Conservation (phyloP, 2,329 filamentous ascomycete genomes). For the Meredithiella fracta region DNA sequence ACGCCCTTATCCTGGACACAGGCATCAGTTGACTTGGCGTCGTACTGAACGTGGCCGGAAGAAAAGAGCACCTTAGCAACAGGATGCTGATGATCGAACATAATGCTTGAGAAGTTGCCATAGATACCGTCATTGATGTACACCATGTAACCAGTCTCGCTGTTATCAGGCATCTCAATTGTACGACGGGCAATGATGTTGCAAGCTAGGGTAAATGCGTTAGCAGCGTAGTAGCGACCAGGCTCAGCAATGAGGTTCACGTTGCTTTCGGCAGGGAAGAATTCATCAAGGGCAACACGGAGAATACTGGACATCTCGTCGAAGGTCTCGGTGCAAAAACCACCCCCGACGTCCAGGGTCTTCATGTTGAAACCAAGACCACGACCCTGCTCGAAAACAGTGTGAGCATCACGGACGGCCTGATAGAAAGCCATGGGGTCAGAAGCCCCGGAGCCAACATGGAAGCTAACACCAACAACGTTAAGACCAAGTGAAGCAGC, state of each 20-base stretch:
- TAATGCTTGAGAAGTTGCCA: constrained; percentile 97
- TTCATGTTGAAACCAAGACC: constrained; percentile 64
- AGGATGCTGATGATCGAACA: constrained; percentile 95
- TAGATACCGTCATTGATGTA: constrained; percentile 97
- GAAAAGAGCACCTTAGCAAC: constrained; percentile 62
- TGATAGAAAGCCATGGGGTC: constrained; percentile 85
- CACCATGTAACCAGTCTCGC: constrained; percentile 72
- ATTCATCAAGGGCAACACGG: constrained; percentile 62
- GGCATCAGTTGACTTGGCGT: constrained; percentile 33
- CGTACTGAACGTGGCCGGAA: constrained; percentile 40
- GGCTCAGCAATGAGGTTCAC: constrained; percentile 89
- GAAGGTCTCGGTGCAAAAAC: constrained; percentile 81
- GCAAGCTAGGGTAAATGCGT: constrained; percentile 85
- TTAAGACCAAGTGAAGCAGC: constrained; percentile 73
- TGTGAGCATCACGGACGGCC: constrained; percentile 75
- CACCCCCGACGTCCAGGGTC: constrained; percentile 84
- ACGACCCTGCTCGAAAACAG: constrained; percentile 73
- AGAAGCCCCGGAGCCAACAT: constrained; percentile 89
- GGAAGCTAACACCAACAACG: constrained; percentile 91
- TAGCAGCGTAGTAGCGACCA: constrained; percentile 86
- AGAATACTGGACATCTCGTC: constrained; percentile 77
- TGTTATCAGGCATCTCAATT: constrained; percentile 51
- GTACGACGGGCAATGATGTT: constrained; percentile 92
- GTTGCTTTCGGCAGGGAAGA: constrained; percentile 58
- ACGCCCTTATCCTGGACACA: constrained; percentile 29